Evolutionary conservation across 2,329 filamentous ascomycete species (phyloP), one percentile per base, ranked within the genome.

Genomic region (Aspergillus vadensis): DNA sequence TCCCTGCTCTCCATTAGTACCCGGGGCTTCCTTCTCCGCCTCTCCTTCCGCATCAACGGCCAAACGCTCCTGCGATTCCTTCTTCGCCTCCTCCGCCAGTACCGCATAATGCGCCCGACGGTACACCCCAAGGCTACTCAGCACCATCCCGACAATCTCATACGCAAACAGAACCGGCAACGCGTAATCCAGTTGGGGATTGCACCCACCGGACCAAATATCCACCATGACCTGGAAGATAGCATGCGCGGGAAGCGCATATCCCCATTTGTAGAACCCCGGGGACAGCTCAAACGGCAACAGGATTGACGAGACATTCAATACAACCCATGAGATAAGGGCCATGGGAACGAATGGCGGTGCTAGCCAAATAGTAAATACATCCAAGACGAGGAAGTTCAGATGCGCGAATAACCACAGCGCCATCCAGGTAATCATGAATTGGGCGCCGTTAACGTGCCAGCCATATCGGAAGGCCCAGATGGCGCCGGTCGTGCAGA

Each of bases 381-480:
- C 70, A 59, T 83, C 81, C 2, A 82, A 70, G 14, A 75, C 71
- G 15, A 79, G 69, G 56, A 81, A 80, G 60, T 82, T 79, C 55
- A 78, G 62, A 65, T 80, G 77, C 25, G 75, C 76, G 17, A 78
- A 78, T 1, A 82, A 71, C 80, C 79, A 82, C 5, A 81, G 58
- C 0, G 67, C 62, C 67, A 80, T 72, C 80, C 80, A 82, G 5
- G 71, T 77, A 5, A 80, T 67, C 0, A 71, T 70, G 61, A 80
- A 82, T 61, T 81, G 79, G 7, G 58, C 65, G 1, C 69, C 76
- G 48, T 71, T 71, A 7, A 81, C 76, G 12, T 69, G 17, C 80
- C 80, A 81, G 10, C 65, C 68, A 15, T 74, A 62, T 1, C 73
- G 69, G 64, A 82, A 82, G 0, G 78, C 79, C 78, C 78, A 82